Conservation (phyloP, 768 basidiomycete species). For the Chalciporus piperatus region DNA sequence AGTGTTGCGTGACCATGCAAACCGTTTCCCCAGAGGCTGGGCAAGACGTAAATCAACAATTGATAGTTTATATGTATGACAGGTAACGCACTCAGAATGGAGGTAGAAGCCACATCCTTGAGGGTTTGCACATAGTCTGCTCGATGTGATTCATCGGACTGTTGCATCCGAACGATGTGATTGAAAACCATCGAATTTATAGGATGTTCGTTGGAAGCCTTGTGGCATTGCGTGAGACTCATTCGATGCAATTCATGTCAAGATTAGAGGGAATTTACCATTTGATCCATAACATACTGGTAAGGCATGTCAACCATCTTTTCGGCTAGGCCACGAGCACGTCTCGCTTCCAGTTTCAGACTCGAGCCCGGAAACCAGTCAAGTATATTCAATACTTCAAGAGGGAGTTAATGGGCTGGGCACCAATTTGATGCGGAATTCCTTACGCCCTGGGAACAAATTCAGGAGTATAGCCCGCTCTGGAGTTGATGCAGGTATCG, state of each 20-base stretch:
- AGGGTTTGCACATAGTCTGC: background rate
- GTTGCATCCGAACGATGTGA: background rate
- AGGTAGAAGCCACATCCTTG: conserved; percentile 1
- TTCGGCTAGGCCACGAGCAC: background rate
- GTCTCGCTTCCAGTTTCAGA: background rate
- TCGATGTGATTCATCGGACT: background rate
- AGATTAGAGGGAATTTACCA: background rate
- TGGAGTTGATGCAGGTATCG: background rate
- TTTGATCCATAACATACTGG: conserved; percentile 1
- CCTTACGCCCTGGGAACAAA: conserved; percentile 10
- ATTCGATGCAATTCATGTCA: background rate
- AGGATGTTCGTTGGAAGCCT: background rate
- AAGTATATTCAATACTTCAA: conserved; percentile 21
- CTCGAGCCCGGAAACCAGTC: conserved; percentile 18
- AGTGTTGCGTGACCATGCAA: conserved; percentile 3
- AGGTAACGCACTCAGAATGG: conserved; percentile 3
- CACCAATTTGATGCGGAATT: background rate
- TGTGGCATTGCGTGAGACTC: background rate
- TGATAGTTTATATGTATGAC: background rate
- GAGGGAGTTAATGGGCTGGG: background rate
- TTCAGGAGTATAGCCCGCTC: conserved; percentile 1
- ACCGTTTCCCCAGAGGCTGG: conserved; percentile 4
- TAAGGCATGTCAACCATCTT: conserved; percentile 4
- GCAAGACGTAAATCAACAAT: background rate
- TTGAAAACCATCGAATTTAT: conserved; percentile 3